Base-by-base conservation (phyloP, 2,329 filamentous ascomycete genomes). In the Aspergillus japonicus region DNA sequence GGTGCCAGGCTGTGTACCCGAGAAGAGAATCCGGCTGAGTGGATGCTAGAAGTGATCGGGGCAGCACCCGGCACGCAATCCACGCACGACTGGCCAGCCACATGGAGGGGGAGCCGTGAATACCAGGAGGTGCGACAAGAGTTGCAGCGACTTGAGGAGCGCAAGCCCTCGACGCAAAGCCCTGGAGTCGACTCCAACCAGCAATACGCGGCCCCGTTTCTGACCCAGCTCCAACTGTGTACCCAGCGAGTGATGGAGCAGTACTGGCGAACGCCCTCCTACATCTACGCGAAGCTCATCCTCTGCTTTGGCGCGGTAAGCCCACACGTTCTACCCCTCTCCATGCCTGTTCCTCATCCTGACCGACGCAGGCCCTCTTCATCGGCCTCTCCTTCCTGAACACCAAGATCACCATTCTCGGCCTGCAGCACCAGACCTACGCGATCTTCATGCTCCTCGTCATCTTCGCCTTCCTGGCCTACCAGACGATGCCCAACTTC, bases 351-450 rank as follows among this genome's bases (percentile, higher is more conserved):
- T 31, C 6, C 52, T 47, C 23, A 47, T 26, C 8, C 23, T 23
- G 23, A 24, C 12, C 24, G 3, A 47, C 47, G 16, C 23, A 64
- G 63, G 57, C 87, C 4, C 81, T 95, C 7, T 95, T 93, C 73
- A 90, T 95, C 69, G 91, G 90, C 24, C 91, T 93, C 73, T 87
- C 88, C 61, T 92, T 95, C 78, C 91, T 85, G 81, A 82, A 86
- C 21, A 87, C 89, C 0, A 82, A 83, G 23, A 88, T 90, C 76
- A 87, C 85, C n/a, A 83, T 88, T 51, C 90, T 92, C 73, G 91
- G 91, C 58, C 80, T 95, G 2, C 90, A 93, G 76, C 95, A 95
- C 76, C 90, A 95, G 71, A 91, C 93, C 85, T 95, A 94, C 70
- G 83, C 85, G 70, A 88, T 96, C 65, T 95, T 96, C 83, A 89